Conservation (phyloP, 306 rosid genomes). For the Casuarina cunninghamiana region DNA sequence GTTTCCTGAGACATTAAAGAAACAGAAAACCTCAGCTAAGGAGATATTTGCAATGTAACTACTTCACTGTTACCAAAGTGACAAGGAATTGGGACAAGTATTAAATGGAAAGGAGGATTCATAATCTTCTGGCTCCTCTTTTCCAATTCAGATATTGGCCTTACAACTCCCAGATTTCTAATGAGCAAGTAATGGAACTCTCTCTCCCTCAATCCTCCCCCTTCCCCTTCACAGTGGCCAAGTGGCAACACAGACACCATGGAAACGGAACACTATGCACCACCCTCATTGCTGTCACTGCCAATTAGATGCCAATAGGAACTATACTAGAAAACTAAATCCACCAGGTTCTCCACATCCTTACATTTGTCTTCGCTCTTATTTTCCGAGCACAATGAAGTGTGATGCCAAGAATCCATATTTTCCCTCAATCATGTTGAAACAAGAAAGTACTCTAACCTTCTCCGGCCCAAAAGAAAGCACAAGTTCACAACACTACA, state of each 20-base stretch:
- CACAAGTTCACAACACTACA: not conserved
- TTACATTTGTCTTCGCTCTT: not conserved
- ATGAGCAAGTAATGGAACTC: not conserved
- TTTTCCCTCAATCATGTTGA: not conserved
- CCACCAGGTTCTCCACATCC: not conserved
- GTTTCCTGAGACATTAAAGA: constrained; percentile 62
- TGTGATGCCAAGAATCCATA: not conserved
- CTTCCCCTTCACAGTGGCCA: not conserved
- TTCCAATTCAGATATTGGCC: not conserved
- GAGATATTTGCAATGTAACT: not conserved
- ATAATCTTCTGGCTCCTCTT: not conserved
- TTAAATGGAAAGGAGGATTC: not conserved
- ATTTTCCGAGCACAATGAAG: constrained; percentile 8
- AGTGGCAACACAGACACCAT: not conserved
- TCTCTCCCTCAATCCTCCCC: not conserved
- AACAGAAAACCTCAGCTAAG: constrained; percentile 5
- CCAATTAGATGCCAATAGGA: not conserved
- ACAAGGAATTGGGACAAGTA: not conserved
- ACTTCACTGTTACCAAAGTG: not conserved
- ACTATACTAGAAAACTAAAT: not conserved
- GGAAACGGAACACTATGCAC: not conserved
- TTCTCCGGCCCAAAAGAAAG: not conserved
- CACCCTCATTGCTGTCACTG: not conserved
- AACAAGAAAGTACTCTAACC: not conserved
- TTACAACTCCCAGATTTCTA: not conserved